phyloP scores from a whole-genome alignment of 2,329 filamentous ascomycete species.

The Lecanicillium sp. region DNA sequence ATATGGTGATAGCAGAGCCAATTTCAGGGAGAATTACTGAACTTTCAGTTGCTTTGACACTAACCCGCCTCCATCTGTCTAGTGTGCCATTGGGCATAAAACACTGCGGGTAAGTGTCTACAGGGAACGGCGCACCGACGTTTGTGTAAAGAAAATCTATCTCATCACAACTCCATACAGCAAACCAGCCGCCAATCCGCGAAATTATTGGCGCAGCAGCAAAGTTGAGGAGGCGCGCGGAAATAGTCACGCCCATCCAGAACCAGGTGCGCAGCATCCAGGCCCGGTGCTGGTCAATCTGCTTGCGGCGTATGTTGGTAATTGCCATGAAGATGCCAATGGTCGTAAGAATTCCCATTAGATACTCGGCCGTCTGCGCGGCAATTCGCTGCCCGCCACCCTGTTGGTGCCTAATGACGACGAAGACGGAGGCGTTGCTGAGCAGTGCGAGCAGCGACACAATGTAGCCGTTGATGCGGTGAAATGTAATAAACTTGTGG shows the following conservation, averaged over 20 bases:
- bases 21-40: too few species aligned
- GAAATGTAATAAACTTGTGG: slow-evolving; percentile 40
- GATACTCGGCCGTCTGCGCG: slow-evolving; percentile 35
- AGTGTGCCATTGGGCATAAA: too few species aligned
- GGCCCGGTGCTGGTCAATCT: slow-evolving; percentile 54
- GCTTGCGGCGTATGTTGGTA: slow-evolving; percentile 49
- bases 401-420: slow-evolving; percentile 42
- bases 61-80: too few species aligned
- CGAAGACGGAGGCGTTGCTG: slow-evolving; percentile 39
- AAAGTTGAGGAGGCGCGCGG: too few species aligned
- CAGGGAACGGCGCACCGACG: too few species aligned
- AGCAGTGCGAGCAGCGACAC: slow-evolving; percentile 38
- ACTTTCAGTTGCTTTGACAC: too few species aligned
- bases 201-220: too few species aligned
- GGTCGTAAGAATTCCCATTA: slow-evolving; percentile 36
- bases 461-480: slow-evolving; percentile 53
- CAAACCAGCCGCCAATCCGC: too few species aligned
- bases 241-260: slow-evolving; percentile 24
- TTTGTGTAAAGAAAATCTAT: too few species aligned
- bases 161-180: too few species aligned
- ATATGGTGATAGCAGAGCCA: too few species aligned
- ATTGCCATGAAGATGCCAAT: slow-evolving; percentile 36
- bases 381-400: slow-evolving; percentile 47
- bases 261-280: slow-evolving; percentile 55
- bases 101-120: too few species aligned